phyloP scores from a whole-genome alignment of 495 filamentous ascomycete species.

The Tetracladium marchalianum region DNA sequence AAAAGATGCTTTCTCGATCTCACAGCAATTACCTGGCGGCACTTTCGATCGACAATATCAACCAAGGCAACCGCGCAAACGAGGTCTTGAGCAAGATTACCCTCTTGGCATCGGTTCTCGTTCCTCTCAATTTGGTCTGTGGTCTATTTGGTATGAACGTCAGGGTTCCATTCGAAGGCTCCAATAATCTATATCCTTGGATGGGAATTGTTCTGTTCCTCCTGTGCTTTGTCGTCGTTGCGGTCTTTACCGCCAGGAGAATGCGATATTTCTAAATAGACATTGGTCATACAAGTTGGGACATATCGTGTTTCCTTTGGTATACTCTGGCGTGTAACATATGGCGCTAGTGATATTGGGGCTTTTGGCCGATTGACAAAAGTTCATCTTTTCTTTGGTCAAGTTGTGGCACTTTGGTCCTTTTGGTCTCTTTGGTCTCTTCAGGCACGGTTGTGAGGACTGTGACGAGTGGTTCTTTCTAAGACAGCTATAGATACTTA shows the following conservation, averaged over 20 bases:
- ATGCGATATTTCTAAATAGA: slow-evolving; percentile 30
- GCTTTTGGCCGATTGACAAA: no score
- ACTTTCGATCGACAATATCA: slow-evolving; percentile 80
- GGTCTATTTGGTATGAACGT: slow-evolving; percentile 99
- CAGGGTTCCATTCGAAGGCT: slow-evolving; percentile 55
- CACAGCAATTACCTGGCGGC: slow-evolving; percentile 96
- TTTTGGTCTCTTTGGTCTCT: no score
- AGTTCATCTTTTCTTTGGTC: no score
- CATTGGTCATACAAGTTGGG: no score
- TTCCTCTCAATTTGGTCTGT: slow-evolving; percentile 92
- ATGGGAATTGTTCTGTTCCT: slow-evolving; percentile 70
- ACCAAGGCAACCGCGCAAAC: slow-evolving; percentile 71
- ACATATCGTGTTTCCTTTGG: no score
- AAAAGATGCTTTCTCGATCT: slow-evolving; percentile 93
- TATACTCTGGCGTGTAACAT: no score
- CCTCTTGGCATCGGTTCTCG: slow-evolving; percentile 85
- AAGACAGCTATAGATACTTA: no score
- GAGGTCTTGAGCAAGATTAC: slow-evolving; percentile 88
- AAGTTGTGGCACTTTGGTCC: no score
- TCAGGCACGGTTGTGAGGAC: no score
- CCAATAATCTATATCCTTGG: slow-evolving; percentile 55
- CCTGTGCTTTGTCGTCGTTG: slow-evolving; percentile 44
- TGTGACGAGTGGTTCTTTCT: no score
- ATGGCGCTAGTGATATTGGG: no score
- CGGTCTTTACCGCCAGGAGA: slow-evolving; percentile 36